Evolutionary conservation across 495 filamentous ascomycete species (phyloP).

Genomic region (Daldinia loculata): DNA sequence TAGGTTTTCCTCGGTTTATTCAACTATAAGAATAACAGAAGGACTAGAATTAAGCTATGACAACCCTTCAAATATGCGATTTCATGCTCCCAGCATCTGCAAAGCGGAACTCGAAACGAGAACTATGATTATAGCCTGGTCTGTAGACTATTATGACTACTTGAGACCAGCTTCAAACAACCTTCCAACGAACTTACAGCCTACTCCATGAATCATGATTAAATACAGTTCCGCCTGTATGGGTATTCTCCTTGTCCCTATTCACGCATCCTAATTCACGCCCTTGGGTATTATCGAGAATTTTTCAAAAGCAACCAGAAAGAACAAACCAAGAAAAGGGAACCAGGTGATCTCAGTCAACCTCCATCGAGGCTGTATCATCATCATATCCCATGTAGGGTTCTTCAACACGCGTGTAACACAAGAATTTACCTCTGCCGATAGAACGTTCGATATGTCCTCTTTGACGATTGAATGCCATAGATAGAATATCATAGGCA

Average conservation of each 20-base stretch:
- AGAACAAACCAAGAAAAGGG: background rate
- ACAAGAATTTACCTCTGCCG: background rate
- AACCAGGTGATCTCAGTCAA: background rate
- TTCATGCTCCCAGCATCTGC: background rate
- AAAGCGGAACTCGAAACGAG: background rate
- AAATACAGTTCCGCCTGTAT: background rate
- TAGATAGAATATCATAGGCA: background rate
- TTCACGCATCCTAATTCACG: background rate
- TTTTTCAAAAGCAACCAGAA: background rate
- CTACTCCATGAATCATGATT: background rate
- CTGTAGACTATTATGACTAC: background rate
- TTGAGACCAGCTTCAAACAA: background rate
- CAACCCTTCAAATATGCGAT: background rate
- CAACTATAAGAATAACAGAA: background rate
- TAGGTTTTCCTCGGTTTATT: background rate
- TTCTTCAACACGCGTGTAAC: background rate
- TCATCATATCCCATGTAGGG: background rate
- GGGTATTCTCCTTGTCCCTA: background rate
- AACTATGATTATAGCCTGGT: background rate
- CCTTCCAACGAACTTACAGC: background rate
- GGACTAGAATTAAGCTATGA: background rate
- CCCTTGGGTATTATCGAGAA: background rate
- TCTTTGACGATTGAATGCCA: background rate
- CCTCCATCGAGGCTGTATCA: background rate
- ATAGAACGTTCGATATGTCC: background rate